A percentile compares a stretch with the other conserved stretches of the same genome.
phyloP scores from a whole-genome alignment of 2,329 filamentous ascomycete species.

The Thermothelomyces thermophilus region DNA sequence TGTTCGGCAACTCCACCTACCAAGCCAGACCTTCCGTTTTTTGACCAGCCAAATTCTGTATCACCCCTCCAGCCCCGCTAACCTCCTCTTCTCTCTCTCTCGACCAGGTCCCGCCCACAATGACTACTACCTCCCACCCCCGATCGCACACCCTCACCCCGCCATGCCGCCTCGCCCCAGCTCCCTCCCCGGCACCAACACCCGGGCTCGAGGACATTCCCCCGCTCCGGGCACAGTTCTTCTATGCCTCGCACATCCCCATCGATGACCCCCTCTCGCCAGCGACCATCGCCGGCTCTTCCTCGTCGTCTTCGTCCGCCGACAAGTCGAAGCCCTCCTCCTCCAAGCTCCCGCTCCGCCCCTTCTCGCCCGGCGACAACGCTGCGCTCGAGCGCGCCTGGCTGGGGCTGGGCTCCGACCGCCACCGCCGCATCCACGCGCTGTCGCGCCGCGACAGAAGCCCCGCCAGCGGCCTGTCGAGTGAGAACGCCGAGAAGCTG shows the following conservation, averaged over 20 bases:
- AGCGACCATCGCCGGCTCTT: constrained; percentile 42
- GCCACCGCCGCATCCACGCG: constrained; percentile 43
- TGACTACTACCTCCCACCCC: constrained; percentile 12
- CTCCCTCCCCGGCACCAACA: constrained; percentile 29
- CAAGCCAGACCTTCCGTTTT: not conserved
- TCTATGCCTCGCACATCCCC: constrained; percentile 74
- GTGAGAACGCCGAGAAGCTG: constrained; percentile 33
- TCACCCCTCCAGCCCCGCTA: not conserved
- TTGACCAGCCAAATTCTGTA: not conserved
- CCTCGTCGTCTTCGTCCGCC: constrained; percentile 25
- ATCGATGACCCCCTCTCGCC: constrained; percentile 85
- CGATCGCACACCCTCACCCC: constrained; percentile 8
- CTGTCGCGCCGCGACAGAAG: constrained; percentile 25
- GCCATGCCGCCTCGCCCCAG: constrained; percentile 14
- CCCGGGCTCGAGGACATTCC: constrained; percentile 45
- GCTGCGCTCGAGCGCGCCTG: constrained; percentile 73
- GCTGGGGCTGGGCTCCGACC: constrained; percentile 50
- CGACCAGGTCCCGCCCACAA: constrained; percentile 2
- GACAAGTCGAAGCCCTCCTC: constrained; percentile 34
- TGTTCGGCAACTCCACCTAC: not conserved
- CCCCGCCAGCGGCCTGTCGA: constrained; percentile 30
- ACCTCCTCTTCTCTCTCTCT: not conserved
- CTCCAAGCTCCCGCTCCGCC: constrained; percentile 58
- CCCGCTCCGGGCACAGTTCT: constrained; percentile 65
- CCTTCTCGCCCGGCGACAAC: constrained; percentile 75